These are phyloP conservation scores for Piper betle DNA, from an alignment of 164 flowering plant species.

Conservation along the genomic window DNA sequence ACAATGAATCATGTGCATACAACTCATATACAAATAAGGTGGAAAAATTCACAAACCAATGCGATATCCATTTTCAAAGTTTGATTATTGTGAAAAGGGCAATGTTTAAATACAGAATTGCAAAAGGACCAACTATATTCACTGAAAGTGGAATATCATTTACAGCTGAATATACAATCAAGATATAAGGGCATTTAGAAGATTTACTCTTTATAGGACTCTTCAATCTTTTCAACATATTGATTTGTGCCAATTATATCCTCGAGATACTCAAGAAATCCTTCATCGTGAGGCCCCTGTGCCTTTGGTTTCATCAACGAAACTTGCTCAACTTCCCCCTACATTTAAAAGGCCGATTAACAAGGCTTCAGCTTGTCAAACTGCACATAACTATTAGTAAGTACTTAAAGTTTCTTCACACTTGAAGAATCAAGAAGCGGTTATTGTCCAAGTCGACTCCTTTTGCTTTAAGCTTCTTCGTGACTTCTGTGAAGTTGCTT, in stretches of 20 bases:
- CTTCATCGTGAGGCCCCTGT: conserved; percentile 95
- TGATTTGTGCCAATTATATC: conserved; percentile 94
- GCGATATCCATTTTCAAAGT: too few relatives aligned
- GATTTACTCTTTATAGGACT: conserved; percentile 63
- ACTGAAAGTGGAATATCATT: too few relatives aligned
- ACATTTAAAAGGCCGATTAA: background rate
- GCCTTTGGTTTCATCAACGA: conserved; percentile 97
- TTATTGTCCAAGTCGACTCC: conserved; percentile 96
- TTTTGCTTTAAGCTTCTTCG: conserved; percentile 75
- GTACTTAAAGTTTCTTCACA: conserved; percentile 7
- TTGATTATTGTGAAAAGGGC: too few relatives aligned
- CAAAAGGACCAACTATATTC: too few relatives aligned
- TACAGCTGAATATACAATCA: too few relatives aligned
- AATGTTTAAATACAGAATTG: too few relatives aligned
- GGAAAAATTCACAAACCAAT: too few relatives aligned
- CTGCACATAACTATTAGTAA: background rate
- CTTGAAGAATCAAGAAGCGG: conserved; percentile 96
- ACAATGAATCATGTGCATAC: too few relatives aligned
- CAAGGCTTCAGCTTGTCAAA: background rate
- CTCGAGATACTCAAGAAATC: conserved; percentile 93
- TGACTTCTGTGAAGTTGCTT: conserved; percentile 90
- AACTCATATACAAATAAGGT: too few relatives aligned
- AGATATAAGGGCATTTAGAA: background rate
- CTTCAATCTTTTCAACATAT: conserved; percentile 90
- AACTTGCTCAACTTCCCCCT: conserved; percentile 99